Evolutionary conservation across 106 monocot species (phyloP).

Genomic region (Posidonia australis): DNA sequence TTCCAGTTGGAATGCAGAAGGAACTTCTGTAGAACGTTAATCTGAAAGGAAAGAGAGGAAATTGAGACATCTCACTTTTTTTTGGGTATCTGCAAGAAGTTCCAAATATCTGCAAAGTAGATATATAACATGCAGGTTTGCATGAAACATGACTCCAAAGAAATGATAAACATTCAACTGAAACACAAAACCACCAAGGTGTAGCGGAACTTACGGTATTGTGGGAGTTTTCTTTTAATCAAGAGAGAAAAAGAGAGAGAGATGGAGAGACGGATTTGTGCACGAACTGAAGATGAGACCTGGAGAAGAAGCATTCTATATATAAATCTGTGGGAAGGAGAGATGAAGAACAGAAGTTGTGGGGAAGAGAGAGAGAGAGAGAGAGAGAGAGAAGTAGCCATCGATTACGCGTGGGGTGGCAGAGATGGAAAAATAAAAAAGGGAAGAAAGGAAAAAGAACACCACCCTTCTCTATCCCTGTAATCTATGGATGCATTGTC

Average conservation of each 20-base stretch:
- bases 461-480: not conserved
- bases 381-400: slow-evolving; percentile 14
- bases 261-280: not conserved
- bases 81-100: no score
- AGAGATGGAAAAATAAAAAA: slow-evolving; percentile 16
- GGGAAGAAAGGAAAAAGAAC: slow-evolving; percentile 10
- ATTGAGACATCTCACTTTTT: no score
- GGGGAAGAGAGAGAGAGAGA: not conserved
- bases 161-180: no score
- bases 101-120: no score
- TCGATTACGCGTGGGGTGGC: slow-evolving; percentile 70
- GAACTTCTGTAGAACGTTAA: no score
- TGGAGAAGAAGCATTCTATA: slow-evolving; percentile 1
- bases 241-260: not conserved
- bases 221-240: no score
- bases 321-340: slow-evolving; percentile 6
- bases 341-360: not conserved
- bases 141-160: no score
- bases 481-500: not conserved
- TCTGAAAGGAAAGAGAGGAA: no score
- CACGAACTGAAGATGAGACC: not conserved
- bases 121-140: no score
- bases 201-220: no score
- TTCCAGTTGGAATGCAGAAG: no score
- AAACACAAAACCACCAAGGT: no score